Evolutionary conservation across 306 rosid species (phyloP), one percentile per base, ranked within the genome.

Genomic region (Rosa lucieae): DNA sequence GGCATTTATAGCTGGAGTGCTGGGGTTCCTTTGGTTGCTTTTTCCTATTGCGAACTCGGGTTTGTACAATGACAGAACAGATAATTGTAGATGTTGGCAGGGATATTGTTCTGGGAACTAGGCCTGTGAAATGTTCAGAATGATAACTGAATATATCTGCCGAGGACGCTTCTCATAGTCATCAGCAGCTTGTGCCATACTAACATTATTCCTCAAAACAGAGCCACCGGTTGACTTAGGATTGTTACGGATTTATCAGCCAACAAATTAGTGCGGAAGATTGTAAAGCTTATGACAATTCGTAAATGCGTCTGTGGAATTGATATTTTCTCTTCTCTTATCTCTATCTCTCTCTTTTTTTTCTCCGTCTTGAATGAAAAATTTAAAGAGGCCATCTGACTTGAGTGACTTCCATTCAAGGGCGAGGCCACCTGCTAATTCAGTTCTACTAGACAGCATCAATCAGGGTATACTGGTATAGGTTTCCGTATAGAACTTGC

Each of bases 71-170:
- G 88, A 90, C 74, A 89, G 86, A 80, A 83, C 89, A 44, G 82
- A 89, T 76, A 84, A 82, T 77, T 92, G 99, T 88, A 90, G 89
- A 77, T 91, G 97, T 81, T 94, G 99, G 97, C 95, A 95, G 70
- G 89, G 92, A 69, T 90, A 83, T 86, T 95, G 99, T 84, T 88
- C 92, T 61, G 90, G 96, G 89, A 77, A 68, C 53, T 84, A 75
- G 82, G 74, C 52, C 81, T 73, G 58, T 71, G 21, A 52, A 43
- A 82, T 73, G 49, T 81, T 82, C 58, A 14, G 43, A 46, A 52
- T 65, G 76, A 83, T 39, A 67, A 35, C 49, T 39, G 49, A 37
- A 35, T 14, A 5, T 15, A 67, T 18, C 5, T 37, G 47, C 47
- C 2, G 47, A 6, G 40, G 67, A 62, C 29, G 29, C 72, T 67